These are phyloP conservation scores for Galerina marginata DNA, from an alignment of 768 basidiomycete species.

Conservation along the genomic window DNA sequence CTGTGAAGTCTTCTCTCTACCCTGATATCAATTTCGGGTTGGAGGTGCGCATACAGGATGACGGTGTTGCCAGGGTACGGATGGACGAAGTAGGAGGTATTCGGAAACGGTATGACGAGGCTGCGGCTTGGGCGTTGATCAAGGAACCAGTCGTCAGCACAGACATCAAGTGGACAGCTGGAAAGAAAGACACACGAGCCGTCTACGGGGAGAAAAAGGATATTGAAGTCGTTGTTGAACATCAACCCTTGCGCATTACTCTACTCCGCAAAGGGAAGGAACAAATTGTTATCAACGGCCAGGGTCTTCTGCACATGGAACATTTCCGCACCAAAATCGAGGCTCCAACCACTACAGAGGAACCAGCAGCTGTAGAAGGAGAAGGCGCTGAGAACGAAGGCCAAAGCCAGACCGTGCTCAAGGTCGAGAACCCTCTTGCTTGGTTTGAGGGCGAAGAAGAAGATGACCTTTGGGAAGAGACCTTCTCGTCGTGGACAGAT, in stretches of 20 bases:
- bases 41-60: slow-evolving; percentile 82
- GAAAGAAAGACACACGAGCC: slow-evolving; percentile 67
- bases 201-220: slow-evolving; percentile 68
- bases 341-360: slow-evolving; percentile 46
- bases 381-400: slow-evolving; percentile 39
- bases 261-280: slow-evolving; percentile 77
- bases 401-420: slow-evolving; percentile 57
- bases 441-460: slow-evolving; percentile 93
- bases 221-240: slow-evolving; percentile 70
- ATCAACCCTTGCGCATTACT: slow-evolving; percentile 76
- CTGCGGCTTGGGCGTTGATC: slow-evolving; percentile 87
- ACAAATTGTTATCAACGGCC: slow-evolving; percentile 88
- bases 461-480: slow-evolving; percentile 90
- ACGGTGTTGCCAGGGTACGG: slow-evolving; percentile 90
- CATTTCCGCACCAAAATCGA: slow-evolving; percentile 83
- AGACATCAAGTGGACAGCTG: slow-evolving; percentile 65
- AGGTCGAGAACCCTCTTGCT: slow-evolving; percentile 53
- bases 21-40: slow-evolving; percentile 84
- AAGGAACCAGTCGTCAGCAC: slow-evolving; percentile 70
- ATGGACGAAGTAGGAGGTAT: slow-evolving; percentile 88
- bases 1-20: slow-evolving; percentile 82
- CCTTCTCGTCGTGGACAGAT: slow-evolving; percentile 86
- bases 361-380: slow-evolving; percentile 48
- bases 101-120: slow-evolving; percentile 88
- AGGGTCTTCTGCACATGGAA: slow-evolving; percentile 95